Base-by-base conservation (phyloP, 2,329 filamentous ascomycete species). In the Cladobotryum mycophilum region DNA sequence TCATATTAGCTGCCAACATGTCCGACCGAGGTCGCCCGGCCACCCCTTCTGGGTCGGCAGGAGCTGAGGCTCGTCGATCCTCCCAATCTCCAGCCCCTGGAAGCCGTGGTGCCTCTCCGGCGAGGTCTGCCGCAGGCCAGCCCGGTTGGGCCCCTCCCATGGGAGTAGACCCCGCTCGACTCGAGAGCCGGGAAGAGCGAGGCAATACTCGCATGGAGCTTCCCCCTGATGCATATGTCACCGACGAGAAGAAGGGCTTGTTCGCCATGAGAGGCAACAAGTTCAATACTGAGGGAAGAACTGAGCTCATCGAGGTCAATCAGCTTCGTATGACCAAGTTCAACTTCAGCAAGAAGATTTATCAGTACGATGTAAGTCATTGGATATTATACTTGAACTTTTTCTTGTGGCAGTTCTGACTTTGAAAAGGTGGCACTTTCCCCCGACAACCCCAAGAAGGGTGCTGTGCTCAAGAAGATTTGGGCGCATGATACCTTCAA, bases 341-440 rank as follows among this genome's bases (percentile, higher is more conserved):
- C 37, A 62, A 70, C 49, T 82, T 82, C 0, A 74, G 67, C 2
- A 77, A 74, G 12, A 78, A 80, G 0, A 80, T 96, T 18, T 84
- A 84, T 55, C 91, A 96, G 63, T 97, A 92, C 59, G 89, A 96
- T 70, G 88, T 91, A 71, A 77, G 86, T 78, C 46, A 4, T 18
- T 9, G 12, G 14, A 13, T 7, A 41, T 17, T 5, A 11, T 1
- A 36, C 17, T 18, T 20, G 4, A 20, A 14, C 17, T 14, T 36
- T 7, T n/a, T 9, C 11, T 17, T 12, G 17, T 34, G 14, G 11
- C 22, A 45, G 38, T 47, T 14, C 15, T 25, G 60, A 48, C 9
- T 4, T 11, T 22, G 14, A 36, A 36, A 18, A 89, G 86, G 72
- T 95, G 22, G 63, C 76, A 4, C 76, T 92, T 41, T 80, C 83